Evolutionary conservation across 345 rosid species (phyloP).

Genomic region (Sapria himalayana): DNA sequence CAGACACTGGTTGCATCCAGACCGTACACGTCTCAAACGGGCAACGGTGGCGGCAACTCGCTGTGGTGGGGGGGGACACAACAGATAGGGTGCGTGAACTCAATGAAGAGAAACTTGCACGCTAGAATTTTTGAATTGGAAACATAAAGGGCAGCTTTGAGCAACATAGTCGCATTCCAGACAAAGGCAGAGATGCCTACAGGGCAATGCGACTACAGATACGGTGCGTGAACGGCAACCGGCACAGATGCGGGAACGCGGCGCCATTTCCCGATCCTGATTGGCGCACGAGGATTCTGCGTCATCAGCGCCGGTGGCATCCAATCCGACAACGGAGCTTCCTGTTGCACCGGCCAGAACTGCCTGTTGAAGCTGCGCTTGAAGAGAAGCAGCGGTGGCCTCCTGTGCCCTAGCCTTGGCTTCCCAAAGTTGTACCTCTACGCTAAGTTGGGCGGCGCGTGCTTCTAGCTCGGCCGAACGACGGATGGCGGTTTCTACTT

Average conservation of each 20-base stretch:
- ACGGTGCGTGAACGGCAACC: slow-evolving; percentile 37
- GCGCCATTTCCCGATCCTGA: slow-evolving; percentile 30
- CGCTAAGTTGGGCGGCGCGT: slow-evolving; percentile 57
- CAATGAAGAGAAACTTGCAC: slow-evolving; percentile 53
- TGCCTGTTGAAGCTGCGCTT: slow-evolving; percentile 59
- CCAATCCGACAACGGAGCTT: slow-evolving; percentile 13
- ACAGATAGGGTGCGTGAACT: slow-evolving; percentile 9
- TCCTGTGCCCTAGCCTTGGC: slow-evolving; percentile 63
- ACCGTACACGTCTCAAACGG: no score
- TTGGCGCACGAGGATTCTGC: slow-evolving; percentile 77
- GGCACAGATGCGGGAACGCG: slow-evolving; percentile 38
- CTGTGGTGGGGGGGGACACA: no score
- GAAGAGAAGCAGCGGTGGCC: slow-evolving; percentile 57
- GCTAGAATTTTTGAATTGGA: slow-evolving; percentile 33
- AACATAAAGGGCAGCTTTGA: slow-evolving; percentile 64
- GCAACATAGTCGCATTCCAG: slow-evolving; percentile 42
- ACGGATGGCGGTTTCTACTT: slow-evolving; percentile 52
- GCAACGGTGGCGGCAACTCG: no score
- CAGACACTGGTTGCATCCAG: no score
- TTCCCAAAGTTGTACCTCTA: slow-evolving; percentile 76
- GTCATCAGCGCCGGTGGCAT: slow-evolving; percentile 39
- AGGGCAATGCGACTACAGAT: slow-evolving; percentile 65
- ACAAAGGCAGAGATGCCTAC: slow-evolving; percentile 75
- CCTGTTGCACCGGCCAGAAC: slow-evolving; percentile 12
- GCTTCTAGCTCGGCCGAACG: slow-evolving; percentile 64